A percentile compares a stretch with the other conserved stretches of the same genome.
Evolutionary conservation across 75 land plant genomes (phyloP).

Genomic region (Cryptomeria japonica): DNA sequence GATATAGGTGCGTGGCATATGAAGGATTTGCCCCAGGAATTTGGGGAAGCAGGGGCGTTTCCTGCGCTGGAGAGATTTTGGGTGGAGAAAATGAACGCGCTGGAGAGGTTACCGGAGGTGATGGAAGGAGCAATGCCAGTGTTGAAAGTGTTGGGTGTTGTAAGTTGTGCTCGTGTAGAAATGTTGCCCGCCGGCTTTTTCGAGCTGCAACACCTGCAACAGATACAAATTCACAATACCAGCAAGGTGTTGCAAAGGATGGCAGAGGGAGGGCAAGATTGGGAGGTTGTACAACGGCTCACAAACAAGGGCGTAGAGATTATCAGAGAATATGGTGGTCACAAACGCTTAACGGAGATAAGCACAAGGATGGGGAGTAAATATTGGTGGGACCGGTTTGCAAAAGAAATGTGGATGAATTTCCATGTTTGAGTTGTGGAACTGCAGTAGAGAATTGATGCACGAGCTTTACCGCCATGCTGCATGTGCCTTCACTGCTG

Average conservation of each 20-base stretch:
- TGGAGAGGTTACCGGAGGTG: background rate
- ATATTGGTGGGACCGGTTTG: no score
- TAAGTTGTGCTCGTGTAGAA: background rate
- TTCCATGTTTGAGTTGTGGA: no score
- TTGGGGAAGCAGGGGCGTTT: background rate
- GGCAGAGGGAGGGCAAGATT: background rate
- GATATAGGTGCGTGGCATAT: background rate
- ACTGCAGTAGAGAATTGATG: no score
- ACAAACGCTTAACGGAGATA: no score
- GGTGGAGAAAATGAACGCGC: background rate
- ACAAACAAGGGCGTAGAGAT: no score
- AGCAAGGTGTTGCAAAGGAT: background rate
- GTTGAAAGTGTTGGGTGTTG: background rate
- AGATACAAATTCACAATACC: background rate
- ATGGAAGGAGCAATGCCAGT: background rate
- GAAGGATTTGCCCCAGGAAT: background rate
- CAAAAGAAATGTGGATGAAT: no score
- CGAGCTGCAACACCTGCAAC: background rate
- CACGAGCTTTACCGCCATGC: no score
- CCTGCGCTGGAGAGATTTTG: background rate
- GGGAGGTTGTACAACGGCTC: no score
- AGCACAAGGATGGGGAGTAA: no score
- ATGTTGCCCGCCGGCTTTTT: background rate
- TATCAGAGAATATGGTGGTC: no score
- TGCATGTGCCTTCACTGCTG: no score